These are phyloP conservation scores for Yueomyces sinensis DNA, from an alignment of 805 yeast genomes.

Conservation along the genomic window DNA sequence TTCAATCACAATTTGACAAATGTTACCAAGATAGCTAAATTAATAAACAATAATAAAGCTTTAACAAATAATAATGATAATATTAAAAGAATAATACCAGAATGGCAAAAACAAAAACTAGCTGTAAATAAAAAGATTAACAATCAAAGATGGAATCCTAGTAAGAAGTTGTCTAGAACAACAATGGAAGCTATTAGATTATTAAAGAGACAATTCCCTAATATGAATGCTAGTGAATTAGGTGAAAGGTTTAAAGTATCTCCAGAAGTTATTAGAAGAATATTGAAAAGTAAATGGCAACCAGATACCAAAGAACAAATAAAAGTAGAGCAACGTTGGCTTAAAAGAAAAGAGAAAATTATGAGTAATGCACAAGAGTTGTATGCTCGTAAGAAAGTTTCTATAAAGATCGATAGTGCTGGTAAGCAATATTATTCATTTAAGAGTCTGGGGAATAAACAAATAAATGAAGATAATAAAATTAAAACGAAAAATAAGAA, in stretches of 20 bases:
- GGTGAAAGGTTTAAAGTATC: conserved; percentile 56
- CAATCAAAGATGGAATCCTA: conserved; percentile 51
- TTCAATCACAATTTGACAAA: no score
- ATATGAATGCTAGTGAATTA: conserved; percentile 43
- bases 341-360: conserved; percentile 31
- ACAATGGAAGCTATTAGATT: conserved; percentile 53
- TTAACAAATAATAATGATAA: no score
- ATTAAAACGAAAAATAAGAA: no score
- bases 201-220: conserved; percentile 44
- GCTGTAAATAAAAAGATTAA: conserved; percentile 50
- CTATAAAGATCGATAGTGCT: neutral
- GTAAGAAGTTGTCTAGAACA: conserved; percentile 49
- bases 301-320: conserved; percentile 45
- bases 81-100: no score
- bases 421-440: neutral
- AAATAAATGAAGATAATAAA: no score
- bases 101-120: conserved; percentile 59
- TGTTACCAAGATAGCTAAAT: no score
- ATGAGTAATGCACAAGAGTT: conserved; percentile 6
- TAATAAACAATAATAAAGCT: no score
- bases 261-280: conserved; percentile 73
- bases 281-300: conserved; percentile 62
- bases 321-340: conserved; percentile 38
- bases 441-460: neutral
- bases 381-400: neutral